A percentile compares a stretch with the other conserved stretches of the same genome.
Conservation (phyloP, 2,329 filamentous ascomycete genomes). For the Keithomyces neogunnii region DNA sequence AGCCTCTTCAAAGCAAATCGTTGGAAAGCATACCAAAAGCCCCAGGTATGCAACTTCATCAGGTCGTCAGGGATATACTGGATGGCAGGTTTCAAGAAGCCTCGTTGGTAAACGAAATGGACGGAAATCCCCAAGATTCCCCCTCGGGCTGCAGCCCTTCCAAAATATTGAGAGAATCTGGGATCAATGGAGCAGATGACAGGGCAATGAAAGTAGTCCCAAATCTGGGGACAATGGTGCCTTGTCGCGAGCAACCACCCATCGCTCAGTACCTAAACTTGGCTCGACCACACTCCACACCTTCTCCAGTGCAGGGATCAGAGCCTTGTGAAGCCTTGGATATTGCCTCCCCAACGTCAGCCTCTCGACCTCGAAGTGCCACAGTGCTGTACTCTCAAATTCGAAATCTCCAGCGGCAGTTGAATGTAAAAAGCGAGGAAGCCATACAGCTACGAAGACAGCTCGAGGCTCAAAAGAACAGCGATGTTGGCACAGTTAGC, state of each 20-base stretch:
- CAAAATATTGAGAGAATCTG: background rate
- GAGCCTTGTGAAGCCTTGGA: background rate
- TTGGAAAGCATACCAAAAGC: background rate
- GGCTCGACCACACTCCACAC: conserved; percentile 22
- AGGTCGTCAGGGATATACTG: background rate
- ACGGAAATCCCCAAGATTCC: background rate
- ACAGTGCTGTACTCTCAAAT: conserved; percentile 39
- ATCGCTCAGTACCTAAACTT: conserved; percentile 30
- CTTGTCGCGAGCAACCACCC: conserved; percentile 26
- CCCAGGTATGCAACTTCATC: background rate
- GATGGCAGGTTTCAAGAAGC: background rate
- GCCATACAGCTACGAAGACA: conserved; percentile 33
- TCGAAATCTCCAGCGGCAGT: conserved; percentile 36
- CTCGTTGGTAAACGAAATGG: background rate
- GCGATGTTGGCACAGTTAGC: conserved; percentile 36
- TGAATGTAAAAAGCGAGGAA: conserved; percentile 39
- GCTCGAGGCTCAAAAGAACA: conserved; percentile 33
- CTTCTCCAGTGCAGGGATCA: conserved; percentile 10
- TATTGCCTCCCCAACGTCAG: background rate
- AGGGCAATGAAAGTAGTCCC: conserved; percentile 13
- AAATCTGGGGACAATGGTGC: conserved; percentile 29
- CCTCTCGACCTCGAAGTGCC: conserved; percentile 16
- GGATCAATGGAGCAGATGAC: background rate
- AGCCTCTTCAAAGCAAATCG: background rate
- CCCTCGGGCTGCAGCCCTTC: background rate